Conservation (phyloP, 2,329 filamentous ascomycete species). For the Neofusicoccum sp. region DNA sequence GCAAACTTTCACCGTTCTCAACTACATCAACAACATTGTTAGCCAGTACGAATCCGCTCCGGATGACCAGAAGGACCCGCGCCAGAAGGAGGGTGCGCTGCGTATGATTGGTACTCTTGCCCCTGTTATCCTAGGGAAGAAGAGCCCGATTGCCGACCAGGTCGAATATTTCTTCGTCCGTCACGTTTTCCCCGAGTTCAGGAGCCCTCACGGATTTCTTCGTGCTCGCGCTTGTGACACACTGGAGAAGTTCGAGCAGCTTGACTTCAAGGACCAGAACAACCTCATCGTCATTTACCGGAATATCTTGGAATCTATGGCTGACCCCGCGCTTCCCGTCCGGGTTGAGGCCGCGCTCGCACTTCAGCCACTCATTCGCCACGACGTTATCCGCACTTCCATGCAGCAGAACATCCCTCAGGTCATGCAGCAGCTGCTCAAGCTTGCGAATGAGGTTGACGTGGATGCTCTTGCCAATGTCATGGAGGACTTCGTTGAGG, state of each 20-base stretch:
- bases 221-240: slow-evolving; percentile 95
- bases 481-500: slow-evolving; percentile 99
- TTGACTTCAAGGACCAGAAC: slow-evolving; percentile 94
- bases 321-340: slow-evolving; percentile 87
- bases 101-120: slow-evolving; percentile 96
- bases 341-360: slow-evolving; percentile 91
- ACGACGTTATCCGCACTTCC: slow-evolving; percentile 87
- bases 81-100: slow-evolving; percentile 93
- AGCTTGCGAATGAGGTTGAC: slow-evolving; percentile 95
- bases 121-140: slow-evolving; percentile 92
- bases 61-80: slow-evolving; percentile 86
- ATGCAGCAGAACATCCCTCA: slow-evolving; percentile 99
- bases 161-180: slow-evolving; percentile 98
- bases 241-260: slow-evolving; percentile 94
- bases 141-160: slow-evolving; percentile 95
- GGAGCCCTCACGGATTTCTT: slow-evolving; percentile 86
- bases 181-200: slow-evolving; percentile 97
- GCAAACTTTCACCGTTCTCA: slow-evolving; percentile 91
- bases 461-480: slow-evolving; percentile 96
- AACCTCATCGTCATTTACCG: slow-evolving; percentile 96
- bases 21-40: slow-evolving; percentile 92
- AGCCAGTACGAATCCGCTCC: slow-evolving; percentile 84
- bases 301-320: slow-evolving; percentile 96
- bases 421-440: slow-evolving; percentile 98
- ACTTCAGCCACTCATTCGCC: slow-evolving; percentile 90